A percentile compares a stretch with the other conserved stretches of the same genome.
These are phyloP conservation scores for Ogataea thermomethanolica DNA, from an alignment of 805 yeast genomes.

Conservation along the genomic window DNA sequence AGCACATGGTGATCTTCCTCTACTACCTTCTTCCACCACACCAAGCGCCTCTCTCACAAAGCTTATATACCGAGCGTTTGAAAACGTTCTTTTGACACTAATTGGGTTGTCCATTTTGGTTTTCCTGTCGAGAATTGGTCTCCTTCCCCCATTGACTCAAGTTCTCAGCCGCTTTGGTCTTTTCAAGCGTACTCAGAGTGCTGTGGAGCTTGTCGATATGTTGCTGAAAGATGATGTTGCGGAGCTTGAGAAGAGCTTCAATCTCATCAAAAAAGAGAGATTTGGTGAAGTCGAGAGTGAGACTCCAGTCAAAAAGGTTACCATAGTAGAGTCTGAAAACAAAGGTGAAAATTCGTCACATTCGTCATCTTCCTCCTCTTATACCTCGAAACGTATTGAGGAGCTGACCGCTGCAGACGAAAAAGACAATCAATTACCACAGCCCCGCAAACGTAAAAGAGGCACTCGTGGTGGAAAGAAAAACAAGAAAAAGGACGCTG, in stretches of 20 bases:
- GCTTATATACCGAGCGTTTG: slow-evolving; percentile 34
- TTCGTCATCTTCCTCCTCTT: slow-evolving; percentile 12
- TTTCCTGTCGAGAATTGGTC: slow-evolving; percentile 36
- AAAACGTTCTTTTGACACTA: slow-evolving; percentile 47
- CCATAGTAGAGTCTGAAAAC: slow-evolving; percentile 6
- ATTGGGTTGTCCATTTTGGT: slow-evolving; percentile 36
- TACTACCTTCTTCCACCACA: slow-evolving; percentile 17
- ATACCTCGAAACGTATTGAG: slow-evolving; percentile 10
- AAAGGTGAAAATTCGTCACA: slow-evolving; percentile 9
- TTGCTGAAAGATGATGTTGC: slow-evolving; percentile 27
- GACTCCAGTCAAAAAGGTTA: slow-evolving; percentile 10
- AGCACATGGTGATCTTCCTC: slow-evolving; percentile 7
- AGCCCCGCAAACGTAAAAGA: slow-evolving; percentile 65
- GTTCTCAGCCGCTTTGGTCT: slow-evolving; percentile 31
- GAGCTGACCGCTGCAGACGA: slow-evolving; percentile 8
- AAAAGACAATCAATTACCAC: slow-evolving; percentile 19
- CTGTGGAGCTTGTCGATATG: slow-evolving; percentile 34
- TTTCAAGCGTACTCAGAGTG: slow-evolving; percentile 32
- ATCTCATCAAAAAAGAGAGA: slow-evolving; percentile 25
- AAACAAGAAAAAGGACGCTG: slow-evolving; percentile 37
- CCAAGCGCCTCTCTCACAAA: slow-evolving; percentile 22
- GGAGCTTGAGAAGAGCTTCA: slow-evolving; percentile 26
- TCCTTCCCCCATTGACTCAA: slow-evolving; percentile 34
- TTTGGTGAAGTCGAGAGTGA: slow-evolving; percentile 11
- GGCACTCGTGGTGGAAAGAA: slow-evolving; percentile 84